A percentile compares a stretch with the other conserved stretches of the same genome.
Evolutionary conservation across 139 green algal species (phyloP).

Genomic region (Spirogloea muscicola): DNA sequence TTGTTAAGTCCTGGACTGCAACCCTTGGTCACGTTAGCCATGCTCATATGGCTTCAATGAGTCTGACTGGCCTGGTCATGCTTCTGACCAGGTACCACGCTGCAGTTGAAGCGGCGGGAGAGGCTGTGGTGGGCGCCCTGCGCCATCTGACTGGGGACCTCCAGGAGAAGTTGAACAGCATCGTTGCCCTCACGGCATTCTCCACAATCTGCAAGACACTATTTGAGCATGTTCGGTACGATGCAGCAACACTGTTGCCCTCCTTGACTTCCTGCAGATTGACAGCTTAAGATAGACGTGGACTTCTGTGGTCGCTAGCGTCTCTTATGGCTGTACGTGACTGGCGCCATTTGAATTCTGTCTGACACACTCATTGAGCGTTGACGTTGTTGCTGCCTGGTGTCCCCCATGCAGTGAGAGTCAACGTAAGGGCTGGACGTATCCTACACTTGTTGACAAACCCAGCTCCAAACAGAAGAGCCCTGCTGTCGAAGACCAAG

Average conservation of each 20-base stretch:
- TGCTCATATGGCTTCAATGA: no score
- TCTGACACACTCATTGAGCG: no score
- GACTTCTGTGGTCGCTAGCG: no score
- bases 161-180: neutral
- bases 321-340: no score
- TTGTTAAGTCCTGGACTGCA: no score
- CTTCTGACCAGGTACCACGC: slow-evolving; percentile 27
- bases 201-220: slow-evolving; percentile 48
- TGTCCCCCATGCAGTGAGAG: neutral
- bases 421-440: neutral
- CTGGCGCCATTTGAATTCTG: no score
- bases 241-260: neutral
- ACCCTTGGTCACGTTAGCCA: no score
- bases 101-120: slow-evolving; percentile 3
- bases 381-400: no score
- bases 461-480: neutral
- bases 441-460: neutral
- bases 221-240: slow-evolving; percentile 32
- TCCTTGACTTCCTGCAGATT: no score
- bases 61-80: no score
- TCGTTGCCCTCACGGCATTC: slow-evolving; percentile 18
- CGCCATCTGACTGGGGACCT: slow-evolving; percentile 5
- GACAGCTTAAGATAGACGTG: no score
- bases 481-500: neutral
- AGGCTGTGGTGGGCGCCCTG: slow-evolving; percentile 15